These are phyloP conservation scores for Trifolium pratense DNA, from an alignment of 306 rosid genomes.

Conservation along the genomic window DNA sequence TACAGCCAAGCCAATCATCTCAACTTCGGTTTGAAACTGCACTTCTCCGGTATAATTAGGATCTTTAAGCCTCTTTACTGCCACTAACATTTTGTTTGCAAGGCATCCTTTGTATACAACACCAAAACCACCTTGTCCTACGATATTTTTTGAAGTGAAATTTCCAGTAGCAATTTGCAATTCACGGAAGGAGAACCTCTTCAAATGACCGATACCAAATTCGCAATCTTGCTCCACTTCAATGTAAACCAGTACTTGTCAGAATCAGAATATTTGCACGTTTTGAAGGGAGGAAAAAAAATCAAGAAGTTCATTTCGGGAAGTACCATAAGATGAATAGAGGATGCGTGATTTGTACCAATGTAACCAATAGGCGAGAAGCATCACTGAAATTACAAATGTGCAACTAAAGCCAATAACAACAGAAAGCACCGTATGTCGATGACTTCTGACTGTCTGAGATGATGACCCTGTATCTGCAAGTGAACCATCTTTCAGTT, in stretches of 20 bases:
- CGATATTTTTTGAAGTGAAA: constrained; percentile 74
- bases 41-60: constrained; percentile 95
- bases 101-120: constrained; percentile 92
- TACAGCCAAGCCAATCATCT: constrained; percentile 96
- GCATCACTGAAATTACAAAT: constrained; percentile 65
- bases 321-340: constrained; percentile 82
- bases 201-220: constrained; percentile 82
- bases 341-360: constrained; percentile 79
- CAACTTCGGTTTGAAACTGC: constrained; percentile 98
- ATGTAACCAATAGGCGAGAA: constrained; percentile 74
- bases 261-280: constrained; percentile 41
- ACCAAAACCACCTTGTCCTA: constrained; percentile 98
- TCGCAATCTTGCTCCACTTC: constrained; percentile 94
- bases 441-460: constrained; percentile 52
- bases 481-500: constrained; percentile 32
- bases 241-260: constrained; percentile 38
- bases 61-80: constrained; percentile 95
- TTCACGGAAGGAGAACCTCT: constrained; percentile 88
- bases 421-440: constrained; percentile 67
- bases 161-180: constrained; percentile 83
- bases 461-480: constrained; percentile 67
- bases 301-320: constrained; percentile 35
- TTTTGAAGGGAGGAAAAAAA: constrained; percentile 27
- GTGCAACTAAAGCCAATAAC: constrained; percentile 77
- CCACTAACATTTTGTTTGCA: constrained; percentile 78